Base-by-base conservation (phyloP, 768 basidiomycete species). In the Panellus pusillus region DNA sequence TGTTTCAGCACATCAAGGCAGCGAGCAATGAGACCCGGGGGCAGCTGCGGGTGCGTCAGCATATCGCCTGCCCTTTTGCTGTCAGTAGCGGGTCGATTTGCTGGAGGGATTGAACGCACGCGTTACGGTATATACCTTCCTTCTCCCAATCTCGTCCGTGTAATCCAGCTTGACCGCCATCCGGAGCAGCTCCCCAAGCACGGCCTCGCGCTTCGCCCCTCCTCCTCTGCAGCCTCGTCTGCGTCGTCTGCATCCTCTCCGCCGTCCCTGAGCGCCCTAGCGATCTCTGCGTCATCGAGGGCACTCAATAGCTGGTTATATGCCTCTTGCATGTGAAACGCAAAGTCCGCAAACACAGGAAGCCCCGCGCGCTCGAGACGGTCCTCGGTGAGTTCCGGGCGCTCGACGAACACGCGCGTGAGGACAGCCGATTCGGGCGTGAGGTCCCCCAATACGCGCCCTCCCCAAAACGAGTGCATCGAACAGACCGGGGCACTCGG, bases 291-390 rank as follows among this genome's bases (percentile, higher is more conserved):
- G 18, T 76, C 75, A 47, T 79, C 72, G 36, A 80, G 57, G 2
- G 71, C 63, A 13, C 64, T 65, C 17, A 80, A 66, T 9, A 82
- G 62, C 4, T 72, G 70, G 63, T 95, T 95, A 70, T 92, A 97
- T 0, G 83, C 78, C 39, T 82, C 76, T 66, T 96, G 89, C 31
- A 96, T 83, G 47, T 79, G 75, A 72, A 89, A 95, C 0, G 95
- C 95, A 57, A 97, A 85, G 0, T 87, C 83, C 0, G 93, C 96
- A n/a, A 97, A 90, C 36, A 95, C 91, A 0, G 96, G 96, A 3
- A 98, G 75, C 5, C 73, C 65, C 14, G 83, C 78, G 2, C 75
- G 66, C 64, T 96, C 93, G 6, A 96, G 71, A 24, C 83, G 80
- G 2, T 75, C 70, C 47, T 88, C 83, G 44, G 72, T 74, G 18